Conservation (phyloP, 1,284 basidiomycete genomes). For the Leccinum subspadiceum region DNA sequence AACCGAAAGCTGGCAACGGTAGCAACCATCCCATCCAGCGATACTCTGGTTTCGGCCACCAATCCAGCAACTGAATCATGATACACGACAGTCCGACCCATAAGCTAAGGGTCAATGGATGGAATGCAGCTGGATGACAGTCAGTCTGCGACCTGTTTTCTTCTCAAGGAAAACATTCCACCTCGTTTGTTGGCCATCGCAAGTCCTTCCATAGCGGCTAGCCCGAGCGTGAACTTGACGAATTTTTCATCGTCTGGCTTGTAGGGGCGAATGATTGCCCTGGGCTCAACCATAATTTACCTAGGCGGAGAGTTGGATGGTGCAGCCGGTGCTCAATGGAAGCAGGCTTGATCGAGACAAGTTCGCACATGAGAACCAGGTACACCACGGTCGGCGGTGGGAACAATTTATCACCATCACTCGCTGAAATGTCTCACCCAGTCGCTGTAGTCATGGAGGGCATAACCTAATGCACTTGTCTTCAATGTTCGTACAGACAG, state of each 20-base stretch:
- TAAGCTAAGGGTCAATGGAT: slow-evolving; percentile 56
- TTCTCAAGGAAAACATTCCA: slow-evolving; percentile 29
- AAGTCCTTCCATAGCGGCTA: slow-evolving; percentile 68
- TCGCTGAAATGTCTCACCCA: background rate
- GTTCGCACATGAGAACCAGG: background rate
- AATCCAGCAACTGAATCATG: slow-evolving; percentile 59
- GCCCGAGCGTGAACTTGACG: slow-evolving; percentile 65
- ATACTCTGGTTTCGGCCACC: slow-evolving; percentile 54
- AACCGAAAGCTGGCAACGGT: slow-evolving; percentile 65
- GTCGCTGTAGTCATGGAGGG: background rate
- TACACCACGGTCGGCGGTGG: too few relatives aligned
- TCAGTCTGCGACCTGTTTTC: background rate
- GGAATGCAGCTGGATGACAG: slow-evolving; percentile 49
- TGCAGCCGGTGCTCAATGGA: background rate
- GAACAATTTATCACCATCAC: background rate
- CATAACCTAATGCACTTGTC: slow-evolving; percentile 28
- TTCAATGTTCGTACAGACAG: slow-evolving; percentile 54
- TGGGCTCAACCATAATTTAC: slow-evolving; percentile 25
- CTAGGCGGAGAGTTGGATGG: background rate
- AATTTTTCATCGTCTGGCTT: slow-evolving; percentile 51
- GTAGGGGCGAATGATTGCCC: slow-evolving; percentile 57
- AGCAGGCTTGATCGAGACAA: background rate
- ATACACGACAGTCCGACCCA: slow-evolving; percentile 61
- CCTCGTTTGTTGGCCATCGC: slow-evolving; percentile 67
- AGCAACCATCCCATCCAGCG: slow-evolving; percentile 52